Percentiles rank a stretch among this genome's conserved stretches.
These are phyloP conservation scores for Penicillium soppii DNA, from an alignment of 495 filamentous ascomycete species.

Conservation along the genomic window DNA sequence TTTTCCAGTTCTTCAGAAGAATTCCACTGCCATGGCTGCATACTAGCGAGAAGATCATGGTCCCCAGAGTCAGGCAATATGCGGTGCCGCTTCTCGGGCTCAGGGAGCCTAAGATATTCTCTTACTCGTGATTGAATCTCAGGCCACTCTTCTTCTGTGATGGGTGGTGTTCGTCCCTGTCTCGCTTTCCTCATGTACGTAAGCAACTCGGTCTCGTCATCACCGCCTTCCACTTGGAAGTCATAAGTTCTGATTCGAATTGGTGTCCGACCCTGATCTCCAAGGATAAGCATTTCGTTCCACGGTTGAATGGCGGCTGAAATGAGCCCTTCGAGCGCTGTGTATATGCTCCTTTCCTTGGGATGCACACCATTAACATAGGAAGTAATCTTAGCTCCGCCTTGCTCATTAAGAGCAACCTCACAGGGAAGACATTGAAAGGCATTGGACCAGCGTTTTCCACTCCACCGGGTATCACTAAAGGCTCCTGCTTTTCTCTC, in stretches of 20 bases:
- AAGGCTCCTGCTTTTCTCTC: not conserved
- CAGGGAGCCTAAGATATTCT: slow-evolving; percentile 6
- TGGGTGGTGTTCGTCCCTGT: not conserved
- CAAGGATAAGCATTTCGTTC: slow-evolving; percentile 11
- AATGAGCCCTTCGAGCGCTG: slow-evolving; percentile 8
- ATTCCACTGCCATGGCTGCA: slow-evolving; percentile 2
- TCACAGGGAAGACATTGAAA: slow-evolving; percentile 15
- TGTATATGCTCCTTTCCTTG: slow-evolving; percentile 9
- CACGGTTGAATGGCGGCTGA: slow-evolving; percentile 10
- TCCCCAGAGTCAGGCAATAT: slow-evolving; percentile 1
- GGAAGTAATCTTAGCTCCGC: slow-evolving; percentile 4
- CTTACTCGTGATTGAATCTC: not conserved
- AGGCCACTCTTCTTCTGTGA: slow-evolving; percentile 6
- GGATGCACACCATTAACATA: slow-evolving; percentile 12
- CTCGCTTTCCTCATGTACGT: not conserved
- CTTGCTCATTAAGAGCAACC: slow-evolving; percentile 3
- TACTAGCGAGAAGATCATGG: not conserved
- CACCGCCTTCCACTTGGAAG: slow-evolving; percentile 5
- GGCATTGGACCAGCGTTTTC: slow-evolving; percentile 6
- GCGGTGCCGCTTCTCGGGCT: slow-evolving; percentile 6
- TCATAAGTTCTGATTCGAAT: slow-evolving; percentile 12
- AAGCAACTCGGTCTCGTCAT: not conserved
- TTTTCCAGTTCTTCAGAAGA: slow-evolving; percentile 5
- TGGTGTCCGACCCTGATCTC: slow-evolving; percentile 8
- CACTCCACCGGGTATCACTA: not conserved